phyloP scores from a whole-genome alignment of 176 grass and related monocot genomes.

The Poa pratensis region DNA sequence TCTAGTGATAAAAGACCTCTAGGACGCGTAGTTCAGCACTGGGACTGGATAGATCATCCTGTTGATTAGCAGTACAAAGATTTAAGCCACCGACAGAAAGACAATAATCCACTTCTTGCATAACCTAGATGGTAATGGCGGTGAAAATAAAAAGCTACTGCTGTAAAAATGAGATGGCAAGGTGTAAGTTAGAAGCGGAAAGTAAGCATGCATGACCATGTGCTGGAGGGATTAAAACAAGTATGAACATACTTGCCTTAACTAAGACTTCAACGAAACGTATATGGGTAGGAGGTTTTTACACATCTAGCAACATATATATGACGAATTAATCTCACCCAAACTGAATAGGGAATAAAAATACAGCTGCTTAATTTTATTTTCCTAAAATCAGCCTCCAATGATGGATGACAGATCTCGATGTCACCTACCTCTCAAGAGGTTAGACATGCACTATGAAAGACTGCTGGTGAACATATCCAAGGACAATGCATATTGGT shows the following conservation, averaged over 20 bases:
- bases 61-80: conserved; percentile 29
- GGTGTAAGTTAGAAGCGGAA: conserved; percentile 2
- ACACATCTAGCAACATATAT: conserved; percentile 16
- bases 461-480: neutral
- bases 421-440: neutral
- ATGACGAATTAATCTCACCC: neutral
- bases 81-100: conserved; percentile 16
- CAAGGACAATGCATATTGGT: neutral
- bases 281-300: conserved; percentile 3
- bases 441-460: conserved; percentile 15
- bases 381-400: conserved; percentile 2
- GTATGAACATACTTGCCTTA: conserved; percentile 19
- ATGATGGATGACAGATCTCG: neutral
- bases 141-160: conserved; percentile 14
- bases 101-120: conserved; percentile 10
- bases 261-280: conserved; percentile 2
- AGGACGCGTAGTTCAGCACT: conserved; percentile 82
- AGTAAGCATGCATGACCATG: conserved; percentile 11
- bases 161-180: neutral
- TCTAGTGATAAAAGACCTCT: conserved; percentile 96
- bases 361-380: neutral
- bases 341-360: conserved; percentile 19
- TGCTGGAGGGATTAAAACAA: conserved; percentile 3
- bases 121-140: conserved; percentile 24
- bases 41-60: conserved; percentile 93